Conservation (phyloP, 2,329 filamentous ascomycete genomes). For the Zasmidium angulare region DNA sequence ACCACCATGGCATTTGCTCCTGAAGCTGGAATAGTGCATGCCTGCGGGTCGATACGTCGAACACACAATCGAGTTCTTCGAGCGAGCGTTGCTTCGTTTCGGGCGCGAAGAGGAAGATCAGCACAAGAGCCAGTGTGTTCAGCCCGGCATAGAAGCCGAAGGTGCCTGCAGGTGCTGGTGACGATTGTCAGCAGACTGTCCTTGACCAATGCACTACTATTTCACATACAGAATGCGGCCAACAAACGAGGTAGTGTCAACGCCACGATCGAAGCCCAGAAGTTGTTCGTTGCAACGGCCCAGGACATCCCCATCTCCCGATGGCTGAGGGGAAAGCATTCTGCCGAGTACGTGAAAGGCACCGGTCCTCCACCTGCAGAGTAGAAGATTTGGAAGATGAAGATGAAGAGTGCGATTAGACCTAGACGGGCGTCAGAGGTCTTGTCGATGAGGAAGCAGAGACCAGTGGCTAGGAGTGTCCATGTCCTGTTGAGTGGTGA, state of each 20-base stretch:
- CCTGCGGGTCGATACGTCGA: constrained; percentile 27
- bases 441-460: constrained; percentile 53
- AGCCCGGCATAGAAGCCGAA: constrained; percentile 62
- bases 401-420: constrained; percentile 29
- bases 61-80: constrained; percentile 50
- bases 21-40: constrained; percentile 7
- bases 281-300: constrained; percentile 32
- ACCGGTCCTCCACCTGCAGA: constrained; percentile 27
- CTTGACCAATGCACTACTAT: too few relatives aligned
- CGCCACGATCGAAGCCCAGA: not conserved
- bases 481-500: constrained; percentile 30
- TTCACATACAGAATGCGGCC: not conserved
- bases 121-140: constrained; percentile 60
- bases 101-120: constrained; percentile 61
- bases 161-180: constrained; percentile 34
- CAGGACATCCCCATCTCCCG: constrained; percentile 33
- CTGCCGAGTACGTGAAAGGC: constrained; percentile 30
- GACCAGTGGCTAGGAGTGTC: constrained; percentile 48
- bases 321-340: constrained; percentile 36
- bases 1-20: not conserved
- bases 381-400: constrained; percentile 31
- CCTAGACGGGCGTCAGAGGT: constrained; percentile 31
- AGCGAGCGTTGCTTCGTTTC: constrained; percentile 48
- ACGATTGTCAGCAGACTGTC: too few relatives aligned
- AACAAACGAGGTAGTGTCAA: not conserved